A percentile compares a stretch with the other conserved stretches of the same genome.
Evolutionary conservation across 192 early-diverging fungal genomes (phyloP).

Genomic region (Coemansia sp.): DNA sequence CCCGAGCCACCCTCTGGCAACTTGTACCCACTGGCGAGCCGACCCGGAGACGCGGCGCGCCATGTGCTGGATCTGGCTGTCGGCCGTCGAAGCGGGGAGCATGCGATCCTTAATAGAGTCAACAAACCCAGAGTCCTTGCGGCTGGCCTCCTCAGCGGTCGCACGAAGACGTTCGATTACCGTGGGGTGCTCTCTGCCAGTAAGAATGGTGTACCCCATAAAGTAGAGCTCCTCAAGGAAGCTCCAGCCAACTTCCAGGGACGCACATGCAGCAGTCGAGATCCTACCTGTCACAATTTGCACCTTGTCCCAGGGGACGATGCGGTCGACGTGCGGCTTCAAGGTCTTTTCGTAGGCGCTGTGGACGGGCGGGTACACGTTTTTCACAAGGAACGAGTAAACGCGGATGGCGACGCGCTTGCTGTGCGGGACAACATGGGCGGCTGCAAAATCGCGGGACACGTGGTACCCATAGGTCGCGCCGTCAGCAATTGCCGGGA

Average conservation of each 20-base stretch:
- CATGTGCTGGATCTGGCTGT: constrained; percentile 22
- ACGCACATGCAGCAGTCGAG: not conserved
- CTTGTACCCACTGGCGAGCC: constrained; percentile 54
- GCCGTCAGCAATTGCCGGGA: constrained; percentile 41
- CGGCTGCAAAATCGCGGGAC: constrained; percentile 24
- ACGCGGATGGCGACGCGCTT: constrained; percentile 19
- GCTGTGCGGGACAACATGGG: constrained; percentile 35
- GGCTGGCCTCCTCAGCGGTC: not conserved
- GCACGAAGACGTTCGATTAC: constrained; percentile 21
- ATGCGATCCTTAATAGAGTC: constrained; percentile 6
- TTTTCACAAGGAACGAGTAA: constrained; percentile 22
- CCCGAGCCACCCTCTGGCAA: constrained; percentile 41
- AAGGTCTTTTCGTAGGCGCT: constrained; percentile 24
- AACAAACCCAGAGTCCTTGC: constrained; percentile 15
- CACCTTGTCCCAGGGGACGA: constrained; percentile 54
- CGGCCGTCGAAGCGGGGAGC: constrained; percentile 4
- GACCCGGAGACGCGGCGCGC: constrained; percentile 38
- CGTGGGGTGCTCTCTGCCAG: constrained; percentile 42
- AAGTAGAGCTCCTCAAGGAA: constrained; percentile 50
- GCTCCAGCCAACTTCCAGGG: constrained; percentile 8
- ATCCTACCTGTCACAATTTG: constrained; percentile 6
- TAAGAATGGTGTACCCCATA: constrained; percentile 51
- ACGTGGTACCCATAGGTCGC: constrained; percentile 6
- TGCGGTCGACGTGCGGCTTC: constrained; percentile 44
- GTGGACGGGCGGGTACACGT: constrained; percentile 34